Evolutionary conservation across 805 yeast species (phyloP).

Genomic region (Lachancea kluyveri): DNA sequence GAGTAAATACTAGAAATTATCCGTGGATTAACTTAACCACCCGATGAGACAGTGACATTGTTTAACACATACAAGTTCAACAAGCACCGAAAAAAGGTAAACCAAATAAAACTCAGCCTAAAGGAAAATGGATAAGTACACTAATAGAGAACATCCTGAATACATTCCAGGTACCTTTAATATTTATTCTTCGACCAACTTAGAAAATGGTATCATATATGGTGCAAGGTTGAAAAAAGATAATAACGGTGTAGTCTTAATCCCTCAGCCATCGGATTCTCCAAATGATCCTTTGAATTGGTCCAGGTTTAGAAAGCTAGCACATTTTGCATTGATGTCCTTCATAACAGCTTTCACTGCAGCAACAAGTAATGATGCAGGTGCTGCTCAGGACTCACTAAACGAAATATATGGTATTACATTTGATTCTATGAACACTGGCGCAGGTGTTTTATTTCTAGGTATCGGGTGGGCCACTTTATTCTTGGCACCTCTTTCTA

Average conservation of each 20-base stretch:
- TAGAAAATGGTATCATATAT: slow-evolving; percentile 28
- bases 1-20: too few relatives aligned
- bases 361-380: slow-evolving; percentile 70
- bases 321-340: slow-evolving; percentile 46
- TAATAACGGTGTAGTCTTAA: slow-evolving; percentile 36
- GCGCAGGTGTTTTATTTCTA: slow-evolving; percentile 71
- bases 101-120: too few relatives aligned
- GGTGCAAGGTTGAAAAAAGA: slow-evolving; percentile 30
- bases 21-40: too few relatives aligned
- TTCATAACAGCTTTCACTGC: slow-evolving; percentile 64
- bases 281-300: slow-evolving; percentile 64
- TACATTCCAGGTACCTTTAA: slow-evolving; percentile 53
- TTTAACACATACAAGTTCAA: too few relatives aligned
- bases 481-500: slow-evolving; percentile 60
- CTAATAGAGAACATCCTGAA: slow-evolving; percentile 36
- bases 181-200: slow-evolving; percentile 36
- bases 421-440: slow-evolving; percentile 66
- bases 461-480: slow-evolving; percentile 64
- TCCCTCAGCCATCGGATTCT: slow-evolving; percentile 61
- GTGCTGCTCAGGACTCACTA: slow-evolving; percentile 61
- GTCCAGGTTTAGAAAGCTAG: slow-evolving; percentile 34
- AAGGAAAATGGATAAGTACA: slow-evolving; percentile 34
- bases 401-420: slow-evolving; percentile 57
- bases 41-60: too few relatives aligned
- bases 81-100: too few relatives aligned